phyloP scores from a whole-genome alignment of 148 eudicot species.

The Mesembryanthemum crystallinum region DNA sequence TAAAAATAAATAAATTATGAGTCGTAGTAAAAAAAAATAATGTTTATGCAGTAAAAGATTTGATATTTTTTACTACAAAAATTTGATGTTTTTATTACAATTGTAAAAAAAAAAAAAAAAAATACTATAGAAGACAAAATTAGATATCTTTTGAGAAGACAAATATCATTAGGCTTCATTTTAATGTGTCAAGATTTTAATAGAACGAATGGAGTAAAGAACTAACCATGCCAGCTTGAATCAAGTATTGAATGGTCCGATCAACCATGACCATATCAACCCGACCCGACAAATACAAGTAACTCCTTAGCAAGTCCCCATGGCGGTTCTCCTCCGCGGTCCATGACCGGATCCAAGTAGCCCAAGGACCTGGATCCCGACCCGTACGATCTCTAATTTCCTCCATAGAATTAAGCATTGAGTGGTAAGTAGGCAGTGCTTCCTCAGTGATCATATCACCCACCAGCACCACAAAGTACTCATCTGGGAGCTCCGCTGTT shows the following conservation, averaged over 20 bases:
- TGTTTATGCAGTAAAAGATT: too few relatives aligned
- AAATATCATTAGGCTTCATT: too few relatives aligned
- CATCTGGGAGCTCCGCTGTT: conserved; percentile 31
- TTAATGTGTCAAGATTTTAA: too few relatives aligned
- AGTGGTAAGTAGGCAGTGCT: conserved; percentile 41
- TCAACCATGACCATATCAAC: conserved; percentile 42
- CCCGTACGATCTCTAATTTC: conserved; percentile 33
- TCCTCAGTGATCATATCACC: conserved; percentile 46
- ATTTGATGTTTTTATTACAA: too few relatives aligned
- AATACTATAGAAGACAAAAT: too few relatives aligned
- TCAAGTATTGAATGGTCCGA: conserved; percentile 35
- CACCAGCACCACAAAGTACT: conserved; percentile 41
- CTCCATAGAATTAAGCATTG: conserved; percentile 33
- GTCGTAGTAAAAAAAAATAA: too few relatives aligned
- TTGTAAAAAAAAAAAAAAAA: too few relatives aligned
- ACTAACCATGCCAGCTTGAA: conserved; percentile 40
- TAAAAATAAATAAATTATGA: too few relatives aligned
- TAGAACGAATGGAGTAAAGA: neutral
- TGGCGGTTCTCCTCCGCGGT: conserved; percentile 45
- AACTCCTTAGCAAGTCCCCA: conserved; percentile 35
- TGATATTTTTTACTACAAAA: too few relatives aligned
- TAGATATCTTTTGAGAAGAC: too few relatives aligned
- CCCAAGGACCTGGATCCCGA: conserved; percentile 36
- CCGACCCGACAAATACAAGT: conserved; percentile 42
- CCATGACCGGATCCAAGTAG: conserved; percentile 38